Base-by-base conservation (phyloP, 371 early-diverging fungal genomes). In the Apophysomyces ossiformis region DNA sequence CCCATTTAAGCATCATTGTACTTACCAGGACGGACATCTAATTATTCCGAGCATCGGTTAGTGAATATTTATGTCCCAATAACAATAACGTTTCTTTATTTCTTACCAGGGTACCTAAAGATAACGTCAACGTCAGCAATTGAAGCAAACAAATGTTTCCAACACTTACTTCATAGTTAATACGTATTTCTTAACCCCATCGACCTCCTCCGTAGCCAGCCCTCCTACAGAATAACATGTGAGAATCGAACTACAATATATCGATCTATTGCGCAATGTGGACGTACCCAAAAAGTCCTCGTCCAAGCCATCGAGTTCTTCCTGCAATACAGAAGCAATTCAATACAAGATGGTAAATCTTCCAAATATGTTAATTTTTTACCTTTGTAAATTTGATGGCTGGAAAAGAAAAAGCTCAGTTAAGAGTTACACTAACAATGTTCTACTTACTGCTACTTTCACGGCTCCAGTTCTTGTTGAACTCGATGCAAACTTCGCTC, bases 271-370 rank as follows among this genome's bases (percentile, higher is more conserved):
- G 5, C 18, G 32, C 21, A 47, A 35, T 11, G 11, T 26, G 63
- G 37, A 75, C 57, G 75, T 78, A 64, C 86, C 85, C 44, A 93
- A 76, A 71, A 89, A 93, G 70, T 90, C 90, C 21, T 85, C 87
- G 13, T 90, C 88, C 72, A 94, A 74, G 12, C 94, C 94, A 21
- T 88, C 89, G 32, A 94, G 78, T 65, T 94, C 93, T 39, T 89
- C 87, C 69, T 79, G 69, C 57, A 81, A 80, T 85, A 78, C 15
- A 59, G 36, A 13, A 9, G 57, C n/a, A 47, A 44, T 45, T 21
- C 18, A 21, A 63, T 37, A n/a, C 16, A 16, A 21, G 11, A 26
- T 64, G 7, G 54, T 12, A 12, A 41, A 43, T 16, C 1, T 16
- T 15, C 18, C n/a, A 12, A 54, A 26, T 12, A 50, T 13, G 36